phyloP scores from a whole-genome alignment of 176 grass and related monocot species.

The Melocanna baccifera region DNA sequence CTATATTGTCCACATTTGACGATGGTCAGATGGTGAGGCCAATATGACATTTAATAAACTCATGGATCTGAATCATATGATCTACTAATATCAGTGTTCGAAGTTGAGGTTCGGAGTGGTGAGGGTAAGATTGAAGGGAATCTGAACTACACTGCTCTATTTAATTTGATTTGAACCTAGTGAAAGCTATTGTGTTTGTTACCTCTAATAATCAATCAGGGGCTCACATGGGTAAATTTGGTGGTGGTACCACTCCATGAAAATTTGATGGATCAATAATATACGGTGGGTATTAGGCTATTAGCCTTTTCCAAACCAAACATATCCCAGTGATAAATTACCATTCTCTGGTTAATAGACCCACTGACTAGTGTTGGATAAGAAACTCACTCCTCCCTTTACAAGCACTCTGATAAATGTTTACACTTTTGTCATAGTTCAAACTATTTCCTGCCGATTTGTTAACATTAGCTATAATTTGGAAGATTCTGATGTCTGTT shows the following conservation, averaged over 20 bases:
- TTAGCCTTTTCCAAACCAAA: neutral
- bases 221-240: neutral
- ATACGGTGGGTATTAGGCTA: neutral
- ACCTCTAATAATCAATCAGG: neutral
- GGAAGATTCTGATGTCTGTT: constrained; percentile 31
- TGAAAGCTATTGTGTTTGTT: constrained; percentile 1
- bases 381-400: neutral
- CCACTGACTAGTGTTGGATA: neutral
- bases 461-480: constrained; percentile 9
- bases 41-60: neutral
- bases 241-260: neutral
- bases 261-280: neutral
- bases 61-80: neutral
- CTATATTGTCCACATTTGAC: neutral
- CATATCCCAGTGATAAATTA: neutral
- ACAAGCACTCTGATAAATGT: constrained; percentile 3
- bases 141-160: neutral
- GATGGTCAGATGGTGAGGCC: neutral
- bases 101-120: neutral
- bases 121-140: neutral
- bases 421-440: neutral
- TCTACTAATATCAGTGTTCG: neutral
- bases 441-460: neutral
- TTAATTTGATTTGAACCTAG: neutral
- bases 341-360: neutral